Percentiles rank a stretch among this genome's conserved stretches.
These are phyloP conservation scores for Hypomyces perniciosus DNA, from an alignment of 2,329 filamentous ascomycete species.

Conservation along the genomic window DNA sequence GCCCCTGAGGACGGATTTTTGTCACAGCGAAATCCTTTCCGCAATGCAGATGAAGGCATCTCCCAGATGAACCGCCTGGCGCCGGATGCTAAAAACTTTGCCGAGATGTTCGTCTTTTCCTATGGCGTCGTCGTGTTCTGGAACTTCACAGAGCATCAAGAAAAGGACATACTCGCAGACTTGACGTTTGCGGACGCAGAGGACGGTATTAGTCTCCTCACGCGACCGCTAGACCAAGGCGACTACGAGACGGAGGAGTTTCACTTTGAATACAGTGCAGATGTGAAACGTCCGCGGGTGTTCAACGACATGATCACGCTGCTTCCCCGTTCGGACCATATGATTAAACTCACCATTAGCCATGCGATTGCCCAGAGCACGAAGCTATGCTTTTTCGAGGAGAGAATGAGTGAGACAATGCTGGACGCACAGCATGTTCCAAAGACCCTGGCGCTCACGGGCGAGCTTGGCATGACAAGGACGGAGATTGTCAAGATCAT, in stretches of 20 bases:
- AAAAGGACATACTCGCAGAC: conserved; percentile 93
- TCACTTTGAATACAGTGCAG: conserved; percentile 90
- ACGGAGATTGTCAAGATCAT: conserved; percentile 90
- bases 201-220: conserved; percentile 60
- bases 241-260: conserved; percentile 98
- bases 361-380: conserved; percentile 97
- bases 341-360: conserved; percentile 97
- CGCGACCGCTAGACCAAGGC: conserved; percentile 73
- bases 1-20: conserved; percentile 23
- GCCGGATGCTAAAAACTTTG: conserved; percentile 70
- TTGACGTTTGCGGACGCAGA: conserved; percentile 78
- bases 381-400: conserved; percentile 92
- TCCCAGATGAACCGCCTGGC: conserved; percentile 55
- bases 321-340: conserved; percentile 83
- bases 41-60: conserved; percentile 33
- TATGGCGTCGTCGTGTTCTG: conserved; percentile 98
- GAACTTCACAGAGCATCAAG: conserved; percentile 95
- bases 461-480: conserved; percentile 83
- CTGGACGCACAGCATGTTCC: conserved; percentile 86
- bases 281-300: conserved; percentile 80
- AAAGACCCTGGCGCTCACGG: conserved; percentile 80
- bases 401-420: conserved; percentile 94
- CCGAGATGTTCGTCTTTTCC: conserved; percentile 94
- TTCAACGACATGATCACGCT: conserved; percentile 99
- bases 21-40: conserved; percentile 21